phyloP scores from a whole-genome alignment of 495 filamentous ascomycete genomes.

The Penicillium verhagenii region DNA sequence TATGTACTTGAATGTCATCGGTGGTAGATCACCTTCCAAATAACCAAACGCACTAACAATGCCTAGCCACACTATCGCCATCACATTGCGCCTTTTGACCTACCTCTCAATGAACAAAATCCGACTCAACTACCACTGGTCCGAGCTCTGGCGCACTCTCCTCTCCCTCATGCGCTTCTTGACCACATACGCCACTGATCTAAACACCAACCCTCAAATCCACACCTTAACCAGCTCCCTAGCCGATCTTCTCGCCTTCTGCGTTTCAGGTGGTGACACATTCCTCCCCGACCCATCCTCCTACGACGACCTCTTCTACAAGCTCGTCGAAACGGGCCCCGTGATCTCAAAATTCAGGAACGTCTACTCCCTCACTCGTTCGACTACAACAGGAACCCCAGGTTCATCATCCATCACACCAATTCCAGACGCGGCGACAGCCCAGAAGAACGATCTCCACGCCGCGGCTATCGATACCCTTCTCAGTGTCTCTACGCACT shows the following conservation, averaged over 20 bases:
- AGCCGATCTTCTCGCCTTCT: conserved; percentile 80
- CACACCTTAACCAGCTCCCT: conserved; percentile 51
- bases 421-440: conserved; percentile 3
- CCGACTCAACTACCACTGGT: conserved; percentile 86
- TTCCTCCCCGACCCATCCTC: conserved; percentile 87
- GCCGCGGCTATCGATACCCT: conserved; percentile 72
- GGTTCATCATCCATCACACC: conserved; percentile 10
- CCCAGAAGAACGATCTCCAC: conserved; percentile 25
- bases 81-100: conserved; percentile 76
- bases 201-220: conserved; percentile 63
- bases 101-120: conserved; percentile 79
- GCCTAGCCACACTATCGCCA: conserved; percentile 57
- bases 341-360: conserved; percentile 80
- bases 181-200: conserved; percentile 75
- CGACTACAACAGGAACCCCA: neutral
- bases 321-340: conserved; percentile 89
- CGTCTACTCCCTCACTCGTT: conserved; percentile 51
- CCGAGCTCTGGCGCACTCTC: conserved; percentile 87
- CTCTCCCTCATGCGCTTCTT: conserved; percentile 90
- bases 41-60: neutral
- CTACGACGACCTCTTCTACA: conserved; percentile 98
- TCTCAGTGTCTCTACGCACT: conserved; percentile 81
- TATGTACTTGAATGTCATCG: conserved; percentile 29
- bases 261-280: conserved; percentile 81
- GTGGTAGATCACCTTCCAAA: too few species aligned